Evolutionary conservation across 345 rosid species (phyloP), one percentile per base, ranked within the genome.

Genomic region (Anacardium occidentale): DNA sequence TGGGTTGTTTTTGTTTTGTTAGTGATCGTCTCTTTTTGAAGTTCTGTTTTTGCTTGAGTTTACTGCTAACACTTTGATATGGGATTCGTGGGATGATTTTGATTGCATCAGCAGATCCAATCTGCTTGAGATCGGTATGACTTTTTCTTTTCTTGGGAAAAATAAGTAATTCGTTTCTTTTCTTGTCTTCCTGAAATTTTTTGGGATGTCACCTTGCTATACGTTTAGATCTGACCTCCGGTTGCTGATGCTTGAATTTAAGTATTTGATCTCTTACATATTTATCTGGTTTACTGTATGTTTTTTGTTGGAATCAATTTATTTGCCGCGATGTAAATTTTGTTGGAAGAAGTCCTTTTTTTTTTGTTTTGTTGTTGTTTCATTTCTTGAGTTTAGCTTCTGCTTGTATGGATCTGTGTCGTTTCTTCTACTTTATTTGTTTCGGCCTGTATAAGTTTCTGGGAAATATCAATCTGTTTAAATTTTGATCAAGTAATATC

Each of bases 61-160:
- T 22, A 42, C 17, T 55, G 10, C n/a, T 50, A 42, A 29, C 62
- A 68, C 47, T 50, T 14, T 37, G 70, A 72, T 51, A 6, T 64
- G 68, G 59, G 59, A 54, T 78, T 62, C 74, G 8, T 13, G 9
- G 8, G 22, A 53, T 53, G 54, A 8, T 52, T 18, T 37, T 4
- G 32, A 22, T 57, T 48, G 48, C 9, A 53, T 71, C 48, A 20
- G 53, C 42, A 55, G 76, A 78, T 83, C 80, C 72, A 37, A 13
- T 64, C 48, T 45, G 24, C 13, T 78, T 74, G 59, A 53, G 29
- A 45, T 32, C 14, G 47, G 42, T 76, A n/a, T 34, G 50, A 14
- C 61, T 37, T 25, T 42, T 10, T 22, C 32, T 21, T 21, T 56
- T 17, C 14, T 21, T 42, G 58, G 32, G 50, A 50, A 22, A 20